Base-by-base conservation (phyloP, 805 yeast genomes). In the Suhomyces xylopsoci region DNA sequence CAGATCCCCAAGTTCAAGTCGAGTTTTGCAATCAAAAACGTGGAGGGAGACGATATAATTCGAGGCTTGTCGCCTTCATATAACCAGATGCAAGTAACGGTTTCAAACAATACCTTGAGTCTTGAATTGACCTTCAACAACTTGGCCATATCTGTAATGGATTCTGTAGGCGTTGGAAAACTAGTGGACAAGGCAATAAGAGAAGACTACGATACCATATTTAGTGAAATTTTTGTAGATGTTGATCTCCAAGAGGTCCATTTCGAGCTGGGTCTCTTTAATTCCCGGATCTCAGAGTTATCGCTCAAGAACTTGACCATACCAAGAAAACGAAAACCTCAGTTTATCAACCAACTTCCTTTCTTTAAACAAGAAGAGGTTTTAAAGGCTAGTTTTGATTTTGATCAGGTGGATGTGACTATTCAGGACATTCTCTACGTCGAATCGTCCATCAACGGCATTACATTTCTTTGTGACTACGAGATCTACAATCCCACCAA, bases 401-500 rank as follows among this genome's bases (percentile, higher is more conserved):
- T 59, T 17, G 45, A 24, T 5, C 26, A 38, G 8, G 24, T 62
- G 43, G 60, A 61, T 51, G 45, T 57, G 2, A 52, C 58, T 6
- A 43, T 64, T 3, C 52, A 14, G 9, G 38, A 50, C 30, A 43
- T 54, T 32, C 34, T 52, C 4, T 61, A 71, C n/a, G 49, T 71
- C 12, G 63, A 65, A 2, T 67, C 80, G 0, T 56, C 61, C 8
- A 36, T 50, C 1, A 52, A 58, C 0, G 57, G 56, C 2, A 52
- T 73, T 12, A 55, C 61, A 5, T 47, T 79, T 4, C 44, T 66
- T 42, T 61, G 70, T 28, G 73, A 67, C 41, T 30, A 71, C 5
- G 65, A 63, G 15, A 32, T 77, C 2, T 34, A 50, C 10, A 78
- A 76, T 55, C 77, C 79, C 1, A 56, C 71, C 20, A 56, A 56